These are phyloP conservation scores for Pseudocercospora fuligena DNA, from an alignment of 2,329 filamentous ascomycete species.

Conservation along the genomic window DNA sequence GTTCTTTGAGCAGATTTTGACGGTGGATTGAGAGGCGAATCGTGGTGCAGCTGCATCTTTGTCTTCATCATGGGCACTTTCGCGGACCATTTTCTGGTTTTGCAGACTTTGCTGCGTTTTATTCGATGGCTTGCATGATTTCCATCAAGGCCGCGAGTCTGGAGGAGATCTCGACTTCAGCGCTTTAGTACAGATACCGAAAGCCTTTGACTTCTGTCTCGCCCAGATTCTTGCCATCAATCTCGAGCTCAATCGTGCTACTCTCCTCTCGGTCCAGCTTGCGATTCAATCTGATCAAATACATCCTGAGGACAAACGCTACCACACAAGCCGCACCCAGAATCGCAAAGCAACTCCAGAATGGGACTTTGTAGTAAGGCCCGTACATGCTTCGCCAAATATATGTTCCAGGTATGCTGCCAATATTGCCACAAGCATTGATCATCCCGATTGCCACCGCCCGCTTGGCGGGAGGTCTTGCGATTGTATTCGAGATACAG, in stretches of 20 bases:
- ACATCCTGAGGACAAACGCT: conserved; percentile 1
- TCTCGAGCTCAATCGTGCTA: conserved; percentile 10
- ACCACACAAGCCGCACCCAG: conserved; percentile 12
- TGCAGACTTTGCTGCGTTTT: not conserved
- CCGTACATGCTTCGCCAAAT: conserved; percentile 21
- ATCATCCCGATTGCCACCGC: conserved; percentile 34
- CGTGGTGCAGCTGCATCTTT: not conserved
- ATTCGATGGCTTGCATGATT: not conserved
- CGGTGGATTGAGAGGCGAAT: conserved; percentile 7
- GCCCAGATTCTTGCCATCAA: not conserved
- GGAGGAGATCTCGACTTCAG: not conserved
- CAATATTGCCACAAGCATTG: conserved; percentile 31
- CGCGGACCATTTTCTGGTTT: not conserved
- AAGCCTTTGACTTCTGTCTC: conserved; percentile 3
- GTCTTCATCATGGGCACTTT: not conserved
- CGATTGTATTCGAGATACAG: conserved; percentile 53
- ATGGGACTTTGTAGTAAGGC: conserved; percentile 17
- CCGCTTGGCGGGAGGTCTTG: conserved; percentile 32
- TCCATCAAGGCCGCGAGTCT: not conserved
- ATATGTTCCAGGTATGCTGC: conserved; percentile 22
- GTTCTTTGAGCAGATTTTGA: conserved; percentile 49
- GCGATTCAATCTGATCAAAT: conserved; percentile 14
- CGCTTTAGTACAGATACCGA: conserved; percentile 9
- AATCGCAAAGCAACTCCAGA: conserved; percentile 18
- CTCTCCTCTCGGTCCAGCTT: conserved; percentile 10